Percentiles rank a stretch among this genome's conserved stretches.
Evolutionary conservation across 495 filamentous ascomycete species (phyloP).

Genomic region (Annulohypoxylon moriforme): DNA sequence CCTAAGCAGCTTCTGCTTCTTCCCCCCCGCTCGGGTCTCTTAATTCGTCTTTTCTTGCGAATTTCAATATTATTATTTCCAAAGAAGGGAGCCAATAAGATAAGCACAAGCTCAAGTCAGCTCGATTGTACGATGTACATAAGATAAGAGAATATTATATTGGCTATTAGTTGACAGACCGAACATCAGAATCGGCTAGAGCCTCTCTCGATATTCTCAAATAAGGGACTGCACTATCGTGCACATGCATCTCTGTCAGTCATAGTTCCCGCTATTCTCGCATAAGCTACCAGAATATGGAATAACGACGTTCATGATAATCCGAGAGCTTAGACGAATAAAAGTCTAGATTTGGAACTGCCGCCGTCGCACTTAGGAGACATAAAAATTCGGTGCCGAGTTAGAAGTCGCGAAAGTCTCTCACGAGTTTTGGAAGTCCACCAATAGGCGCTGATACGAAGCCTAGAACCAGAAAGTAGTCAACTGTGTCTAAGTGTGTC

Average conservation of each 20-base stretch:
- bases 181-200: conserved; percentile 36
- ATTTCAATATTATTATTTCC: conserved; percentile 26
- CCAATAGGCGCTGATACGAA: conserved; percentile 26
- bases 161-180: conserved; percentile 38
- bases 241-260: conserved; percentile 10
- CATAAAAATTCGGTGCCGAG: conserved; percentile 26
- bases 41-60: conserved; percentile 4
- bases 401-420: conserved; percentile 2
- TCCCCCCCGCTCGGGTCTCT: conserved; percentile 13
- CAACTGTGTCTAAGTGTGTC: no score
- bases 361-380: conserved; percentile 32
- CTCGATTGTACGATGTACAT: neutral
- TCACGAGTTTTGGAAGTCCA: conserved; percentile 19
- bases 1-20: neutral
- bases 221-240: conserved; percentile 26
- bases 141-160: conserved; percentile 41
- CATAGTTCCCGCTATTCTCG: conserved; percentile 27
- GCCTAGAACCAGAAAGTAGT: conserved; percentile 28
- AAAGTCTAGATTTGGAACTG: conserved; percentile 28
- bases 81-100: conserved; percentile 21
- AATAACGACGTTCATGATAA: conserved; percentile 16
- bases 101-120: conserved; percentile 2
- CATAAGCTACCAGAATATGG: neutral
- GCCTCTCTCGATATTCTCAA: conserved; percentile 9
- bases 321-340: conserved; percentile 12